These are phyloP conservation scores for Akebia trifoliata DNA, from an alignment of 164 flowering plant species.

Conservation along the genomic window DNA sequence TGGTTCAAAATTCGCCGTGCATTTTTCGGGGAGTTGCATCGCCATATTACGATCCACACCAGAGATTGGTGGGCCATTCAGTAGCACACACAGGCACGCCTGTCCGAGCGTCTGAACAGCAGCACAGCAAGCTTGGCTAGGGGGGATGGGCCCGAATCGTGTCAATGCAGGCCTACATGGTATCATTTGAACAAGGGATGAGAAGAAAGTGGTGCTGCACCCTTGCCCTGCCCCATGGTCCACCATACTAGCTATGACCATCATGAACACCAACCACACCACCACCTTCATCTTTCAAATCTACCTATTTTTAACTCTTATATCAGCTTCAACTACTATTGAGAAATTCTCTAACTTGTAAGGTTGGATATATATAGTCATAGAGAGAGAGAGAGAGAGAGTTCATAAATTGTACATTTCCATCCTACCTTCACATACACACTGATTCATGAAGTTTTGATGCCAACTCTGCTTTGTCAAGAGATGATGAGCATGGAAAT, in stretches of 20 bases:
- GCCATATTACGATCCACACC: conserved; percentile 84
- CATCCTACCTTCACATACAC: conserved; percentile 1
- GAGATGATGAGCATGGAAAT: neutral
- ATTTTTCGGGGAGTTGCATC: conserved; percentile 68
- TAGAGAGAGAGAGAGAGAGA: neutral
- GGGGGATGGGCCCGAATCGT: conserved; percentile 68
- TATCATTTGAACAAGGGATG: conserved; percentile 68
- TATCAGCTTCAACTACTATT: neutral
- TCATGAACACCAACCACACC: conserved; percentile 21
- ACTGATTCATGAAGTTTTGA: conserved; percentile 5
- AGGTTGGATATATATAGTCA: neutral
- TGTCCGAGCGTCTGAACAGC: conserved; percentile 66
- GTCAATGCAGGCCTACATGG: conserved; percentile 85
- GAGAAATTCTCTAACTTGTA: too few species aligned
- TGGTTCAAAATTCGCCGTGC: conserved; percentile 64
- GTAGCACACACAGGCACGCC: conserved; percentile 71
- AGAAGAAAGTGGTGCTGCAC: conserved; percentile 71
- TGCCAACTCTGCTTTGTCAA: neutral
- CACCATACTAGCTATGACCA: conserved; percentile 26
- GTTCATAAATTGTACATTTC: conserved; percentile 1
- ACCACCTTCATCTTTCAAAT: conserved; percentile 26
- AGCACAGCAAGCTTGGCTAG: conserved; percentile 69
- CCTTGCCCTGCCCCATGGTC: conserved; percentile 28
- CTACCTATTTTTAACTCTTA: neutral
- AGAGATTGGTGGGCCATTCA: conserved; percentile 80